Evolutionary conservation across 306 rosid species (phyloP).

Genomic region (Begonia masoniana): DNA sequence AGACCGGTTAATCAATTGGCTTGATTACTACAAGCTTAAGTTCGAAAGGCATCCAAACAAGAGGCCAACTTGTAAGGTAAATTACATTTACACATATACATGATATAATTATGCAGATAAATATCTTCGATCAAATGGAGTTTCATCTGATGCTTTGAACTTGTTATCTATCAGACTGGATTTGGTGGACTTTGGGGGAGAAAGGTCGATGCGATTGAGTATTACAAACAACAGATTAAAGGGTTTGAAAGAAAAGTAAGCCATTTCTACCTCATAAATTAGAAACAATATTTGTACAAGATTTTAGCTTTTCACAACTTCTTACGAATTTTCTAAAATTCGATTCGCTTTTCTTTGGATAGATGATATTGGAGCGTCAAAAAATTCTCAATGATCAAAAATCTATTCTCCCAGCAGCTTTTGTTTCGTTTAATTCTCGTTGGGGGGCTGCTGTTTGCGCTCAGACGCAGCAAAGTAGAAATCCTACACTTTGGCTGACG

Average conservation of each 20-base stretch:
- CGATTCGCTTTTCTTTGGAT: constrained; percentile 4
- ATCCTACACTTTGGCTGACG: constrained; percentile 86
- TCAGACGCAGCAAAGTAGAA: constrained; percentile 88
- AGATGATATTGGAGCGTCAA: constrained; percentile 75
- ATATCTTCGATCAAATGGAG: no score
- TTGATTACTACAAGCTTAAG: constrained; percentile 82
- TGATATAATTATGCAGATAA: no score
- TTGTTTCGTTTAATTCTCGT: constrained; percentile 76
- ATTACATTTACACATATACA: constrained; percentile 6
- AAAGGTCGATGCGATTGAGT: constrained; percentile 73
- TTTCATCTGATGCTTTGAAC: constrained; percentile 12
- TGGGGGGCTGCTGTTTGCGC: constrained; percentile 99
- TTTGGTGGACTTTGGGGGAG: constrained; percentile 53
- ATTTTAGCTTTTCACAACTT: not conserved
- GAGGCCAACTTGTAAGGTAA: constrained; percentile 61
- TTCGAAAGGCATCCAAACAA: constrained; percentile 69
- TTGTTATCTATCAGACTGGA: constrained; percentile 40
- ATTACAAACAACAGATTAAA: constrained; percentile 49
- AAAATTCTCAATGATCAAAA: constrained; percentile 70
- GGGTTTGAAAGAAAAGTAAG: constrained; percentile 61
- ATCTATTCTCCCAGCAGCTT: constrained; percentile 71
- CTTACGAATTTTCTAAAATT: not conserved
- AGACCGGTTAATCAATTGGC: constrained; percentile 78
- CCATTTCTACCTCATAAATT: not conserved
- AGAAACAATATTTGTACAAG: not conserved